Evolutionary conservation across 805 yeast genomes (phyloP), one percentile per base, ranked within the genome.

Genomic region (Saccharomycopsis javanensis): DNA sequence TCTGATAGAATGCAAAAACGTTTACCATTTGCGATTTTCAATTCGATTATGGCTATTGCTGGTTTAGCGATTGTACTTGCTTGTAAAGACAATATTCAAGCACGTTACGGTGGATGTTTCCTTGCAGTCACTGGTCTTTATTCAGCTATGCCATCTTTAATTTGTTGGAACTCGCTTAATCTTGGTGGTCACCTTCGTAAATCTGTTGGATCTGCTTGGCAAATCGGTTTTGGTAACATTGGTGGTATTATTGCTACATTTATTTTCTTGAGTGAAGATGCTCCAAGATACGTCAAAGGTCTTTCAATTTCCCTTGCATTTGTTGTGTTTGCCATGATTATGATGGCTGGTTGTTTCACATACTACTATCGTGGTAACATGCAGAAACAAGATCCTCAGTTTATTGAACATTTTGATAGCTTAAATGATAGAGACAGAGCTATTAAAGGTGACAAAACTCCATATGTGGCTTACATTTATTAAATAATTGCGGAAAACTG

Each of bases 161-260:
- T 84, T 11, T 83, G 88, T 69, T 83, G 88, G 88, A 68, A 78
- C 20, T 75, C 82, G 10, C 71, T 83, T 66, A 83, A 83, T 64
- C 58, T 52, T 28, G 62, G 61, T 15, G 86, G 88, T 10, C 88
- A 84, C 66, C 67, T 76, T 20, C 73, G 88, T 63, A 80, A 82
- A 59, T 74, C 79, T 53, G 79, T 79, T 13, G 82, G 80, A 8
- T 72, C 83, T 10, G 84, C 82, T 1, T 78, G 78, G 73, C 82
- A 80, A 63, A 78, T 84, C 64, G 88, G 88, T 0, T 82, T 84
- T 64, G 89, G 88, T 55, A 84, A 84, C 69, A 82, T 82, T 64
- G 89, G 88, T 51, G 88, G 88, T 59, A 83, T 84, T 63, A 75
- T 83, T 57, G 72, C 88, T 4, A 77, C 86, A 1, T 84, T 75